Evolutionary conservation across 2,329 filamentous ascomycete species (phyloP).

Genomic region (Botryotinia convoluta): DNA sequence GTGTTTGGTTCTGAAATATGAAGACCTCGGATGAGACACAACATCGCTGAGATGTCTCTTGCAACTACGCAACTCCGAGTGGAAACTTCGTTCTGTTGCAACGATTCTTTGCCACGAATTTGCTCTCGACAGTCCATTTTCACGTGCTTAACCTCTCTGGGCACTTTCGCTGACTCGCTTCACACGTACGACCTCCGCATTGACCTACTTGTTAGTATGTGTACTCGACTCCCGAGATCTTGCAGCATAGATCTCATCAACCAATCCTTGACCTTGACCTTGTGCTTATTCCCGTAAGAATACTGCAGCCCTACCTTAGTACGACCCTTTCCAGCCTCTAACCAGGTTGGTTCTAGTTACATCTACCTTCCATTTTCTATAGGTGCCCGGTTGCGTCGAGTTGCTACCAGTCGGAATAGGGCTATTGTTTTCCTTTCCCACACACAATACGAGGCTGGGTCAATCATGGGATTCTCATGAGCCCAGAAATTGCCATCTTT

Average conservation of each 20-base stretch:
- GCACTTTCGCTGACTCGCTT: background rate
- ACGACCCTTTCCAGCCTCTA: background rate
- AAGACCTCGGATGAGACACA: background rate
- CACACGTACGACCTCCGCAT: background rate
- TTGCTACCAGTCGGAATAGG: background rate
- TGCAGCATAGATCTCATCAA: background rate
- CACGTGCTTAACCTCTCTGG: background rate
- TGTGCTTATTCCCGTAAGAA: background rate
- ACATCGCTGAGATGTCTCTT: background rate
- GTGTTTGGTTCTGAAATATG: background rate
- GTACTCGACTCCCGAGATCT: conserved; percentile 10
- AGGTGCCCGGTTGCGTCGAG: background rate
- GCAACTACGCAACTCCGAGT: background rate
- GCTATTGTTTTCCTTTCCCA: background rate
- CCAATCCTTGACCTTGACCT: background rate
- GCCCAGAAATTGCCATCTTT: background rate
- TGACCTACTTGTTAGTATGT: background rate
- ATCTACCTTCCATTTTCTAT: background rate
- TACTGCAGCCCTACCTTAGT: conserved; percentile 1
- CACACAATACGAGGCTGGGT: background rate
- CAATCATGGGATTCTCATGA: background rate
- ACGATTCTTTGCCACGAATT: background rate
- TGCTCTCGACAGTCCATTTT: background rate
- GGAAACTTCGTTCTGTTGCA: background rate
- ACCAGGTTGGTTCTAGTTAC: conserved; percentile 5